Base-by-base conservation (phyloP, 1,139 yeast genomes). In the Kodamaea alishanica region DNA sequence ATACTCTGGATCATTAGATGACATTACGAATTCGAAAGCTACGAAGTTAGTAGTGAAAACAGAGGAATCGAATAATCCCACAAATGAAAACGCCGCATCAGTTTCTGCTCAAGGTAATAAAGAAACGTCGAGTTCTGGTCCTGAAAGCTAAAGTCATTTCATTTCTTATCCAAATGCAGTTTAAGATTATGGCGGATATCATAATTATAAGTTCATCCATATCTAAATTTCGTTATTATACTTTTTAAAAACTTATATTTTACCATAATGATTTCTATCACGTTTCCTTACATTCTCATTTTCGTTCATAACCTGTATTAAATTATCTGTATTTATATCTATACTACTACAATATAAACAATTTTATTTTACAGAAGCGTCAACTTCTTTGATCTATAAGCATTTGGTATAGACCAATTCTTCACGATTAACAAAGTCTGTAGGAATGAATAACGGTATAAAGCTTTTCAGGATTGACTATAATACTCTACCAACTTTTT, bases 401-500 rank as follows among this genome's bases (percentile, higher is more conserved):
- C 4, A 15, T 4, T 3, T 15, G 4, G 4, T 15, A 15, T 15
- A 15, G 20, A 15, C 20, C 20, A 15, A 15, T 15, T 4, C 4
- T 15, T 15, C 3, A 15, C 4, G 20, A 15, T 15, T 15, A 4
- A n/a, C n/a, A n/a, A n/a, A n/a, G n/a, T 30, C 28, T 33, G 20
- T 15, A 15, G 20, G 3, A 4, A 15, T 32, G 26, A 20, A 28
- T 15, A 20, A n/a, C 4, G 20, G 4, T 3, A 15, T 15, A 15
- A 4, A 15, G 20, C 20, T 15, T 15, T 15, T 39, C 39, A 48
- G 15, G 41, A 41, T 22, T 53, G 54, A 45, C 67, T 63, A 45
- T 67, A 69, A 42, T 65, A 64, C 39, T 67, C 70, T 5, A 70
- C 59, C 35, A 70, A 48, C 40, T 61, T 67, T 38, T 53, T 60